Evolutionary conservation across 2,329 filamentous ascomycete species (phyloP), one percentile per base, ranked within the genome.

Genomic region (Fusarium chuoi): DNA sequence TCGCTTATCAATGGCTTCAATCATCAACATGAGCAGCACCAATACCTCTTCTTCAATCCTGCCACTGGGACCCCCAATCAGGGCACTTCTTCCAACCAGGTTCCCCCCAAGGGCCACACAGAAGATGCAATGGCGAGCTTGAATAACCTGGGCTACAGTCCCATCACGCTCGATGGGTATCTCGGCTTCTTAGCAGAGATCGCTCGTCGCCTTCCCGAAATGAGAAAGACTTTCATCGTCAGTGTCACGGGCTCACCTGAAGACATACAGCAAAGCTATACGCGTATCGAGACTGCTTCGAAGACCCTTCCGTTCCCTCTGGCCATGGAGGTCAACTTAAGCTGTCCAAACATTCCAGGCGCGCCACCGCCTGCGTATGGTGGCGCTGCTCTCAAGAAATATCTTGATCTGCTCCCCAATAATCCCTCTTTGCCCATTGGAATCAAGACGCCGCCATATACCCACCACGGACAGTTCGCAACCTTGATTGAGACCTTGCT

Each of bases 381-480:
- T 13, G 81, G 84, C 0, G 72, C 74, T 0, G 83, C 86, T 0
- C 79, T 95, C 6, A 71, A 79, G 0, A 80, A 81, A 10, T 94
- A 94, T 70, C 82, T 95, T 5, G 71, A 75, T 3, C 82, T 83
- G 0, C 81, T 93, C 1, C 81, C 84, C 0, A 45, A 71, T 0
- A 70, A 79, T 7, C 82, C 85, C 11, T 59, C 13, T 12, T 69
- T 87, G 22, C 81, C 87, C 6, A 74, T 86, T 15, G 93, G 93
- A 1, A 85, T 95, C 72, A 96, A 96, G 78, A 91, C 90, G 2
- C 93, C 93, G 10, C 93, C 93, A 0, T 95, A 94, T 76, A 95
- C 93, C 0, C 89, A 94, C 78, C 82, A 87, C 1, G 89, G 86
- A 1, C 90, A 95, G 78, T 95, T 92, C 78, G 79, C 83, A 1